Base-by-base conservation (phyloP, 306 rosid species). In the Lathyrus aphaca region DNA sequence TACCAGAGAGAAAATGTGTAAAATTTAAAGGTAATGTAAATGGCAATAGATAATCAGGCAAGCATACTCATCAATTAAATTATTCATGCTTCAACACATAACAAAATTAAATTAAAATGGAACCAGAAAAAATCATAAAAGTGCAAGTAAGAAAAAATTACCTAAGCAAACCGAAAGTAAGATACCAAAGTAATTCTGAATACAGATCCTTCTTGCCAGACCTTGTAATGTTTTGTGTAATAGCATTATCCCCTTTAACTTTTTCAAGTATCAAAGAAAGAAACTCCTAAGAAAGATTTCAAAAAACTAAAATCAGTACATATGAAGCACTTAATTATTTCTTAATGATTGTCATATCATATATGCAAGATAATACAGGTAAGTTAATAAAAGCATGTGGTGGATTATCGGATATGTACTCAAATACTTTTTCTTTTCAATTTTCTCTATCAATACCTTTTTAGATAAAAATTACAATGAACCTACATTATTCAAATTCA, bases 121-220 rank as follows among this genome's bases (percentile, higher is more conserved):
- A 69, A 54, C 37, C 48, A 63, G 18, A 73, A 48, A 35, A 77
- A 54, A 30, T 37, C 18, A 17, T 49, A 44, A 8, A 60, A 54
- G 65, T 49, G 68, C 8, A 61, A 64, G 29, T 25, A 17, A 62
- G 68, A 60, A 15, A 19, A 57, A 32, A 60, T 38, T 83, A 90
- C 97, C 99, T 94, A 81, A 76, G 73, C 35, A 83, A 75, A 80
- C 97, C 89, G 53, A 79, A 84, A 74, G 88, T 80, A 73, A 90
- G 89, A 87, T 84, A 90, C 84, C 84, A 89, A 72, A 90, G 75
- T 78, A 94, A 75, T 77, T 90, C 97, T 74, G 85, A 87, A 77
- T 90, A 94, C 46, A 94, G 85, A 70, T 85, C 98, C 80, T 80
- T 88, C 91, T 94, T 94, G 82, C 98, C 98, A 48, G 95, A 85